Percentiles rank a stretch among this genome's conserved stretches.
Evolutionary conservation across 352 stramenopile genomes (phyloP).

Genomic region (Phytophthora palmivora): DNA sequence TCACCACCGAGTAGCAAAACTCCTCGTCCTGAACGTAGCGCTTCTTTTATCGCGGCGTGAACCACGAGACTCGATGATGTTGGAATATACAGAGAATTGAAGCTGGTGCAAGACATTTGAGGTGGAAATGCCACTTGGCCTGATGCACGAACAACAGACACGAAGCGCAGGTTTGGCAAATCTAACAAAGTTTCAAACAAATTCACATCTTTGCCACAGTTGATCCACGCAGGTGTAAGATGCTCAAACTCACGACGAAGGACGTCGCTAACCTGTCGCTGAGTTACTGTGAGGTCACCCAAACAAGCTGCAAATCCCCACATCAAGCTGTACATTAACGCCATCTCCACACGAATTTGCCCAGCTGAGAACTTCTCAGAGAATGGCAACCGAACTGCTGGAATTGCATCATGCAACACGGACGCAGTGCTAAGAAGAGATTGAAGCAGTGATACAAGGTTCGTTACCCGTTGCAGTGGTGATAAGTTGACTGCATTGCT

Average conservation of each 20-base stretch:
- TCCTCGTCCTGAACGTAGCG: constrained; percentile 40
- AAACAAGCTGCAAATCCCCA: constrained; percentile 55
- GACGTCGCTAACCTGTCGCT: constrained; percentile 41
- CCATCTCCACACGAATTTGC: constrained; percentile 58
- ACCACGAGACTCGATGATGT: constrained; percentile 47
- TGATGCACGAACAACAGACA: constrained; percentile 15
- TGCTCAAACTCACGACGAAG: constrained; percentile 41
- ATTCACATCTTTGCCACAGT: constrained; percentile 32
- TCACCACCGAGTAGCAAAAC: constrained; percentile 47
- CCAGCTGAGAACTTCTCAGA: neutral
- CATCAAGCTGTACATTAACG: constrained; percentile 54
- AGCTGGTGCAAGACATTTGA: constrained; percentile 1
- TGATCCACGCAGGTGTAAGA: constrained; percentile 35
- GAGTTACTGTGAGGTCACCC: constrained; percentile 16
- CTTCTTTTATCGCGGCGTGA: constrained; percentile 52
- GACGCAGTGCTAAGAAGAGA: constrained; percentile 39
- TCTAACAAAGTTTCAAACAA: constrained; percentile 53
- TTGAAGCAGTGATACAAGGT: constrained; percentile 55
- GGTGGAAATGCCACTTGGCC: neutral
- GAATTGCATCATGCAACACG: constrained; percentile 6
- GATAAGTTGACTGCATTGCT: constrained; percentile 24
- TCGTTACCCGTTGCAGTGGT: constrained; percentile 50
- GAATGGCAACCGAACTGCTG: neutral
- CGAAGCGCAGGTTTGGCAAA: constrained; percentile 37
- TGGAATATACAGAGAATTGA: constrained; percentile 48